phyloP scores from a whole-genome alignment of 1,284 basidiomycete genomes.

The Pseudozyma sp. region DNA sequence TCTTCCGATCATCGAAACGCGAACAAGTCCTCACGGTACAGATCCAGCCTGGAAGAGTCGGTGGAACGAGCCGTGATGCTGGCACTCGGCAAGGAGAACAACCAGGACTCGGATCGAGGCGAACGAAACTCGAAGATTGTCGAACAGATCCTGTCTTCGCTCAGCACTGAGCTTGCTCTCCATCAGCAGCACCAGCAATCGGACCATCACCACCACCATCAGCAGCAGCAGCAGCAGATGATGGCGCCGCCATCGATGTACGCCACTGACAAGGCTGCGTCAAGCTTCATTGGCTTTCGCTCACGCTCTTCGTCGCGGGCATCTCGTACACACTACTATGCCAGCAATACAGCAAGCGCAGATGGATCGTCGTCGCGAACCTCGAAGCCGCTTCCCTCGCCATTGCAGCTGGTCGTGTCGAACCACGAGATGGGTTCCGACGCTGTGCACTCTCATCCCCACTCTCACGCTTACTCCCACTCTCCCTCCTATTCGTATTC shows the following conservation, averaged over 20 bases:
- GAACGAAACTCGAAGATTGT: conserved; percentile 31
- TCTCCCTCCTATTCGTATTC: no score
- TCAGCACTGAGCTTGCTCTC: conserved; percentile 21
- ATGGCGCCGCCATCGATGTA: neutral
- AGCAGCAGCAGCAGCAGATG: neutral
- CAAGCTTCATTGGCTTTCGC: neutral
- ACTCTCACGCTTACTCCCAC: no score
- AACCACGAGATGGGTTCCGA: conserved; percentile 14
- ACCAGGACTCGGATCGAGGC: conserved; percentile 1
- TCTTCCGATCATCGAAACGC: neutral
- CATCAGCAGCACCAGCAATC: neutral
- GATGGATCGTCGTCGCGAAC: neutral
- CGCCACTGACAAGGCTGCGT: neutral
- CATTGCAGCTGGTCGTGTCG: conserved; percentile 25
- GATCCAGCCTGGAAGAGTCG: conserved; percentile 21
- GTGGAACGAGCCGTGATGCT: conserved; percentile 35
- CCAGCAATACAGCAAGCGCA: neutral
- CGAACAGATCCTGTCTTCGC: conserved; percentile 29
- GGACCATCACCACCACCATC: neutral
- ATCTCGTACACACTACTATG: neutral
- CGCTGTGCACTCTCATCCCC: conserved; percentile 2
- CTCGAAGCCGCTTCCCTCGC: conserved; percentile 24
- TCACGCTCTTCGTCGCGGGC: neutral
- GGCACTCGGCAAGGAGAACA: conserved; percentile 26
- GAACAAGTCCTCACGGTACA: neutral